A percentile compares a stretch with the other conserved stretches of the same genome.
Conservation (phyloP, 805 yeast species). For the Lachancea fermentati region DNA sequence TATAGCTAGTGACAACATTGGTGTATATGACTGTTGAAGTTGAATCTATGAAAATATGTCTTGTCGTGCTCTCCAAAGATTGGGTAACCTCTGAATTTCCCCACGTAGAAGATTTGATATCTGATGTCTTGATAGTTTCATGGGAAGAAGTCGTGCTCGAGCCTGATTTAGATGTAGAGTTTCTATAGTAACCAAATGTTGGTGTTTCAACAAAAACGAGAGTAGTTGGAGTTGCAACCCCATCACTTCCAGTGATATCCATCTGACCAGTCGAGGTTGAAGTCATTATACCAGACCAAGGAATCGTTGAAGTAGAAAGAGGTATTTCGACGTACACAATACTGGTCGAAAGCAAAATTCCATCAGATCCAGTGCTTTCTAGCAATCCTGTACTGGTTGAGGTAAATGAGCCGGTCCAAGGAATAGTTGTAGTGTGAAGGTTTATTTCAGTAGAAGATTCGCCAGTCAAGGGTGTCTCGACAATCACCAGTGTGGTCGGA, state of each 20-base stretch:
- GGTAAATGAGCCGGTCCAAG: conserved; percentile 3
- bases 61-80: too few relatives aligned
- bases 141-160: too few relatives aligned
- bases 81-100: too few relatives aligned
- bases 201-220: conserved; percentile 9
- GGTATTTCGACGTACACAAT: conserved; percentile 7
- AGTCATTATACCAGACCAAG: conserved; percentile 10
- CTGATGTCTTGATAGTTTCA: too few relatives aligned
- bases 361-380: conserved; percentile 7
- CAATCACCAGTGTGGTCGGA: conserved; percentile 1
- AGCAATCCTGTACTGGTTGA: conserved; percentile 4
- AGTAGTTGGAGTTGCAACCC: conserved; percentile 9
- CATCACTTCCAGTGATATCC: conserved; percentile 9
- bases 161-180: too few relatives aligned
- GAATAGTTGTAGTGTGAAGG: too few relatives aligned
- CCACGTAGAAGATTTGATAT: too few relatives aligned
- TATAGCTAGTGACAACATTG: too few relatives aligned
- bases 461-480: conserved; percentile 8
- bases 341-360: conserved; percentile 3
- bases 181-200: conserved; percentile 4
- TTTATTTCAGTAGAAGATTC: conserved; percentile 2
- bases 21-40: too few relatives aligned
- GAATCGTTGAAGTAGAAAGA: conserved; percentile 1
- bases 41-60: too few relatives aligned
- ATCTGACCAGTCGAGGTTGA: conserved; percentile 10